Base-by-base conservation (phyloP, 176 grass and related monocot genomes). In the Raddia distichophylla region DNA sequence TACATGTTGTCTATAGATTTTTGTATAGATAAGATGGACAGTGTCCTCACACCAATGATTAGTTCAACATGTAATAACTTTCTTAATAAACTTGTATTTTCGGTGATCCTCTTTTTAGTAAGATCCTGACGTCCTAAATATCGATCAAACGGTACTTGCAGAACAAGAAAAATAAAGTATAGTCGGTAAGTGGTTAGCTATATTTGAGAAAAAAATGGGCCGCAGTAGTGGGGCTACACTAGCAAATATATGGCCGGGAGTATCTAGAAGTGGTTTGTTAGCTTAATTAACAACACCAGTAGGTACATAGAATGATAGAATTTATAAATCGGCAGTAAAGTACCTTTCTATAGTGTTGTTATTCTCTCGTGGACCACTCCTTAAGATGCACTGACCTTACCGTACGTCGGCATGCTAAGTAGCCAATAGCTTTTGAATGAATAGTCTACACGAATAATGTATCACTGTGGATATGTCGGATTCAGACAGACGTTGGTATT, bases 301-400 rank as follows among this genome's bases (percentile, higher is more conserved):
- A 54, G 22, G 59, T 74, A 27, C 18, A 75, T 57, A 10, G 9
- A 40, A 18, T 67, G 75, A 75, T 57, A 10, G 9, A 40, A 18
- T 67, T 83, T 1, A 45, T 55, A 19, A 64, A 48, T 74, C 60
- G 19, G 52, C 81, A 51, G 27, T 49, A 84, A 84, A 75, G 71
- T 34, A 46, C 61, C 71, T 57, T 83, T 63, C 9, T 5, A 15
- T 14, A 34, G 8, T 48, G 15, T 13, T 48, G 49, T 67, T 68
- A 18, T 58, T 67, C 3, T 57, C 13, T 48, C 12, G 49, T 76
- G 71, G 61, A 68, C 40, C 4, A 68, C 72, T 67, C 10, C 16
- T 71, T 67, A 37, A 75, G 50, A 48, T 67, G 33, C 59, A 13
- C 20, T 6, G 10, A 0, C 9, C 58, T 18, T 6, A 13, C 42